phyloP scores from a whole-genome alignment of 306 rosid genomes.

The Canavalia ensiformis region DNA sequence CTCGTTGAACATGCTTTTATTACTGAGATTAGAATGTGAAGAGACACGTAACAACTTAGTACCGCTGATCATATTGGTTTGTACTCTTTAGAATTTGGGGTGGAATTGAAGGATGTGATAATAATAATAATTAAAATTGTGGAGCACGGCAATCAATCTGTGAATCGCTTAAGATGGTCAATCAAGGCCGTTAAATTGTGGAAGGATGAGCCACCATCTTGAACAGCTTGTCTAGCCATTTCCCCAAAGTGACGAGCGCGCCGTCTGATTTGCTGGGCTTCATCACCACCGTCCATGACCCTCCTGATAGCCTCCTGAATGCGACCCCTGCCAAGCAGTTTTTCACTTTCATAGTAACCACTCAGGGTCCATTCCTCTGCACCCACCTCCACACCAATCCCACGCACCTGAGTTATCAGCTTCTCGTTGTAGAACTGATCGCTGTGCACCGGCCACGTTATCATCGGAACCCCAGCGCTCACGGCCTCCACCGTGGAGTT shows the following conservation, averaged over 20 bases:
- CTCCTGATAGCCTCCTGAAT: slow-evolving; percentile 48
- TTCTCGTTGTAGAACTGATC: slow-evolving; percentile 54
- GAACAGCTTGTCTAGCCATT: slow-evolving; percentile 46
- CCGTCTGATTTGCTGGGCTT: slow-evolving; percentile 41
- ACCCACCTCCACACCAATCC: slow-evolving; percentile 57
- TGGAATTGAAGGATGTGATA: too few relatives aligned
- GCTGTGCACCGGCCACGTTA: slow-evolving; percentile 46
- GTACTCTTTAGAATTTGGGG: too few relatives aligned
- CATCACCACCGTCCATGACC: slow-evolving; percentile 51
- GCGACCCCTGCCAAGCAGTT: slow-evolving; percentile 35
- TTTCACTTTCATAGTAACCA: background rate
- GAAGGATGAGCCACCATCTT: slow-evolving; percentile 43
- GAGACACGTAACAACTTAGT: too few relatives aligned
- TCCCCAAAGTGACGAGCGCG: slow-evolving; percentile 22
- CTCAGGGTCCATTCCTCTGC: slow-evolving; percentile 35
- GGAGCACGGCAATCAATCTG: background rate
- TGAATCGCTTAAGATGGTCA: slow-evolving; percentile 30
- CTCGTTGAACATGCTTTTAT: too few relatives aligned
- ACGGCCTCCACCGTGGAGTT: slow-evolving; percentile 43
- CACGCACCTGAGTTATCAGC: slow-evolving; percentile 44
- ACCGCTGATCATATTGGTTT: too few relatives aligned
- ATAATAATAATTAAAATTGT: too few relatives aligned
- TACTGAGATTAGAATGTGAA: too few relatives aligned
- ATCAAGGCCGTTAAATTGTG: slow-evolving; percentile 35
- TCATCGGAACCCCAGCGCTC: slow-evolving; percentile 47